Percentiles rank a stretch among this genome's conserved stretches.
Evolutionary conservation across 2,329 filamentous ascomycete species (phyloP).

Genomic region (Pseudocercospora crystallina): DNA sequence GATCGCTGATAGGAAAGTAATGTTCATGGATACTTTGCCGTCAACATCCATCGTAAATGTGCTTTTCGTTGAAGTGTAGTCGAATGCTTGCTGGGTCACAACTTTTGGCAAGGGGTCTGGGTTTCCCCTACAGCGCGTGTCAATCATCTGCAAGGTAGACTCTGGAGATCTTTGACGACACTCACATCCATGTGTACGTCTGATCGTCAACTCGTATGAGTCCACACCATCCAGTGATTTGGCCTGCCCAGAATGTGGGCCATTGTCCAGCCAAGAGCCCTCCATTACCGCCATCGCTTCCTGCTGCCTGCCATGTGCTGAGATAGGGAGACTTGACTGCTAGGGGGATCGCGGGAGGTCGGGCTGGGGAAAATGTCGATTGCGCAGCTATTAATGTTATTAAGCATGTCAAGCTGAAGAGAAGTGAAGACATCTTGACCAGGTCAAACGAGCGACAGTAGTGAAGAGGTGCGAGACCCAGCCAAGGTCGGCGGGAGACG

Average conservation of each 20-base stretch:
- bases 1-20: conserved; percentile 70
- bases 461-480: neutral
- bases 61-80: conserved; percentile 72
- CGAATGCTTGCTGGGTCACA: conserved; percentile 62
- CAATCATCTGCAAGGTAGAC: neutral
- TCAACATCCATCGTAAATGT: conserved; percentile 67
- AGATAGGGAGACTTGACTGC: conserved; percentile 75
- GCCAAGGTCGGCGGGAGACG: neutral
- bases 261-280: conserved; percentile 68
- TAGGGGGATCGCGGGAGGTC: conserved; percentile 68
- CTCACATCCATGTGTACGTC: conserved; percentile 64
- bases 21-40: conserved; percentile 61
- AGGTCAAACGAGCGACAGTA: conserved; percentile 5
- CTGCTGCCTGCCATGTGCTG: conserved; percentile 65
- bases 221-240: conserved; percentile 65
- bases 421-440: conserved; percentile 16
- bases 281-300: conserved; percentile 61
- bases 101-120: conserved; percentile 45
- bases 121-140: conserved; percentile 43
- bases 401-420: conserved; percentile 14
- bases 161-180: neutral
- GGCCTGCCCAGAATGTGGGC: conserved; percentile 63
- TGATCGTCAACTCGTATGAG: conserved; percentile 66
- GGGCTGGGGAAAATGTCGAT: conserved; percentile 63
- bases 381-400: conserved; percentile 23